A percentile compares a stretch with the other conserved stretches of the same genome.
Conservation (phyloP, 2,329 filamentous ascomycete species). For the Onygenales sp. region DNA sequence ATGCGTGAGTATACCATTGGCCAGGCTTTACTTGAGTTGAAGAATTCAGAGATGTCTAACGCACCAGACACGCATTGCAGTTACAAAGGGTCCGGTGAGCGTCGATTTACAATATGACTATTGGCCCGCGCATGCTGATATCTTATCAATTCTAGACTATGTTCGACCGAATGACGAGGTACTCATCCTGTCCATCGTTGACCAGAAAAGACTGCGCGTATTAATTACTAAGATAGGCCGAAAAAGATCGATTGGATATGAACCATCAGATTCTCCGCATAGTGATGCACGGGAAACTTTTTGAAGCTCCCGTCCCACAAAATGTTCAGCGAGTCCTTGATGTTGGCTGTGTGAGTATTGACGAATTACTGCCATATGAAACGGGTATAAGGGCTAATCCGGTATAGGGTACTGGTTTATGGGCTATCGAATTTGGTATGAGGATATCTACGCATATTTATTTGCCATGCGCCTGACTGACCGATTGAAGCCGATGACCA, state of each 20-base stretch:
- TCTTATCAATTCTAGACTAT: neutral
- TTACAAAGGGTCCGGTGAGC: neutral
- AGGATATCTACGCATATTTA: neutral
- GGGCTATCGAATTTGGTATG: conserved; percentile 8
- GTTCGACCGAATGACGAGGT: conserved; percentile 9
- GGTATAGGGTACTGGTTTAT: conserved; percentile 6
- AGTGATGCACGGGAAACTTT: conserved; percentile 1
- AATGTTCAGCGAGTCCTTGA: conserved; percentile 1
- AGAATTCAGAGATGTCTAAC: neutral
- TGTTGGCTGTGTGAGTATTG: neutral
- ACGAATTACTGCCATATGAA: neutral
- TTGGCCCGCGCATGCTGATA: neutral
- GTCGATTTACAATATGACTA: neutral
- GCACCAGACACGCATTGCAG: neutral
- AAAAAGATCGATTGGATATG: conserved; percentile 10
- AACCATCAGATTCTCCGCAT: conserved; percentile 4
- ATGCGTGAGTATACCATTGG: neutral
- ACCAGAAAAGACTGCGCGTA: no score
- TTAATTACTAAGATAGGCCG: neutral
- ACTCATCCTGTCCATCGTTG: neutral
- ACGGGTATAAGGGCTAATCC: neutral
- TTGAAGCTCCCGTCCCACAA: neutral
- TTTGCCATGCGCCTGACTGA: neutral
- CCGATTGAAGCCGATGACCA: neutral
- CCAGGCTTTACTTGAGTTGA: neutral